Percentiles rank a stretch among this genome's conserved stretches.
phyloP scores from a whole-genome alignment of 73 alveolate species.

The Stentor coeruleus region DNA sequence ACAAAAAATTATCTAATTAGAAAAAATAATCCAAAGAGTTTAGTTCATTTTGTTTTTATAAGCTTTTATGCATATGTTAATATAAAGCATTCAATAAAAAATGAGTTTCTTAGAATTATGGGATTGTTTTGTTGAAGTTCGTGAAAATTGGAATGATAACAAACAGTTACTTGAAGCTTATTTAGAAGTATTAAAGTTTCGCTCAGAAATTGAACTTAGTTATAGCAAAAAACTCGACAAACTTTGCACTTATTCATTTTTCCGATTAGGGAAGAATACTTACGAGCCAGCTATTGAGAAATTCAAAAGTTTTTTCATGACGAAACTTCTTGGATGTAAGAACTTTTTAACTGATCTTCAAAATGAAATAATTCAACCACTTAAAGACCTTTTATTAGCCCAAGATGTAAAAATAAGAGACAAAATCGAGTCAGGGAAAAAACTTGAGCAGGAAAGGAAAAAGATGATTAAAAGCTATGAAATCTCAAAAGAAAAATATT shows the following conservation, averaged over 20 bases:
- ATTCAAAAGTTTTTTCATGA: neutral
- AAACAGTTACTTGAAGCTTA: neutral
- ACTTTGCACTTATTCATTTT: neutral
- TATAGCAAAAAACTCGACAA: neutral
- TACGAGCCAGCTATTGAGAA: neutral
- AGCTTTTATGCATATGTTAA: too few relatives aligned
- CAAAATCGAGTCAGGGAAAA: neutral
- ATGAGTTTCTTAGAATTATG: neutral
- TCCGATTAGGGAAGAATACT: neutral
- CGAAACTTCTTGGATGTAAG: neutral
- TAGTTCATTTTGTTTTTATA: too few relatives aligned
- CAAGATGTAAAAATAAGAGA: constrained; percentile 14
- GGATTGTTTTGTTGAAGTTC: neutral
- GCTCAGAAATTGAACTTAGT: constrained; percentile 9
- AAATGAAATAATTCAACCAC: neutral
- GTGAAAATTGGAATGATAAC: neutral
- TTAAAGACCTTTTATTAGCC: neutral
- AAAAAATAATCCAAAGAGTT: too few relatives aligned
- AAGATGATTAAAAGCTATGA: neutral
- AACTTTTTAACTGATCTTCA: neutral
- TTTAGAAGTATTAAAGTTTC: neutral
- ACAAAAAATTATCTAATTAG: too few relatives aligned
- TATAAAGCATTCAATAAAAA: too few relatives aligned
- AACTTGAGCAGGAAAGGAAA: neutral
- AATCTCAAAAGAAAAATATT: constrained; percentile 1